Percentiles rank a stretch among this genome's conserved stretches.
Evolutionary conservation across 2,329 filamentous ascomycete genomes (phyloP).

Genomic region (Colletotrichum incanum): DNA sequence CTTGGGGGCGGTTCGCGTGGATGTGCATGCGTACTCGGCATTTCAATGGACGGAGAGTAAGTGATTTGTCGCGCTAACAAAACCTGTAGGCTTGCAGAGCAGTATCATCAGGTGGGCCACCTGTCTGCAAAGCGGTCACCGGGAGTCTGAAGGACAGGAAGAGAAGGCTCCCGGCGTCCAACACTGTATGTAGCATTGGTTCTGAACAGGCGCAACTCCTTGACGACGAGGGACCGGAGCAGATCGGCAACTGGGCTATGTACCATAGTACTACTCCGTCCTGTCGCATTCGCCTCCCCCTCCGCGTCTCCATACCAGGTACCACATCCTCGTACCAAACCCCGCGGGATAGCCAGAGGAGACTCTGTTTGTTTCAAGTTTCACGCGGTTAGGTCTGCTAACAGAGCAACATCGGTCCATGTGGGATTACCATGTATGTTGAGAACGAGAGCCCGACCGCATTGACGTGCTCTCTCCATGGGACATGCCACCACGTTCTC

Average conservation of each 20-base stretch:
- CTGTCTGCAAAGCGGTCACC: neutral
- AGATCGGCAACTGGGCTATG: neutral
- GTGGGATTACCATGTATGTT: neutral
- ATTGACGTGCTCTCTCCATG: conserved; percentile 3
- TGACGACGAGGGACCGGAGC: neutral
- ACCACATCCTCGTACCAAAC: conserved; percentile 11
- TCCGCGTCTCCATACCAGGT: conserved; percentile 7
- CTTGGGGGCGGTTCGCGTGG: conserved; percentile 7
- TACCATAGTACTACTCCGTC: conserved; percentile 18
- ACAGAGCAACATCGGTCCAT: conserved; percentile 10
- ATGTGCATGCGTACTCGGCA: conserved; percentile 8
- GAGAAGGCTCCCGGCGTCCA: neutral
- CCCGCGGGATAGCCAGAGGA: conserved; percentile 7
- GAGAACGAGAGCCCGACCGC: conserved; percentile 3
- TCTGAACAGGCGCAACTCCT: neutral
- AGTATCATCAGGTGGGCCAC: conserved; percentile 26
- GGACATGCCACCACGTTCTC: neutral
- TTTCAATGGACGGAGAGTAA: conserved; percentile 2
- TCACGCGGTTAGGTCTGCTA: conserved; percentile 23
- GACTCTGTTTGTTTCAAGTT: conserved; percentile 36
- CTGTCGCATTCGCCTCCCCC: conserved; percentile 10
- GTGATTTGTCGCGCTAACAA: conserved; percentile 5
- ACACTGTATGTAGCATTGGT: neutral
- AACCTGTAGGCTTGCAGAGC: conserved; percentile 23
- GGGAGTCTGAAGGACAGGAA: neutral